A percentile compares a stretch with the other conserved stretches of the same genome.
Evolutionary conservation across 805 yeast genomes (phyloP).

Genomic region (Lipomyces lipofer): DNA sequence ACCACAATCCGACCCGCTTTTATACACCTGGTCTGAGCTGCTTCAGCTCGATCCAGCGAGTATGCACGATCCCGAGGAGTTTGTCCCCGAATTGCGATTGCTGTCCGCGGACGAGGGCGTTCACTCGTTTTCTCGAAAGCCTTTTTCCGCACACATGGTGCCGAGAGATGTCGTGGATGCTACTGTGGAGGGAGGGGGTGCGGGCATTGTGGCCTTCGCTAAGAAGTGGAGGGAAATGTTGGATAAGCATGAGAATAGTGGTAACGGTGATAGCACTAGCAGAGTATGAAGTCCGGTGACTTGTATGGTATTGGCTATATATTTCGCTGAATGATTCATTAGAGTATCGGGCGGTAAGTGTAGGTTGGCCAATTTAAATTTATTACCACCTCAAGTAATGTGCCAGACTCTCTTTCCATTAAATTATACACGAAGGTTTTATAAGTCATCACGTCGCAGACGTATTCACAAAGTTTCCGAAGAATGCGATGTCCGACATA

Average conservation of each 20-base stretch:
- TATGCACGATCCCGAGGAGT: slow-evolving; percentile 40
- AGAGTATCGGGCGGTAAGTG: too few species aligned
- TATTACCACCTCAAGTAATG: too few species aligned
- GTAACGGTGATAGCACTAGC: too few species aligned
- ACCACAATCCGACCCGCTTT: slow-evolving; percentile 65
- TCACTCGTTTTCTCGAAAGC: slow-evolving; percentile 75
- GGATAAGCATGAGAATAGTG: slow-evolving; percentile 1
- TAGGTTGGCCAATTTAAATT: too few species aligned
- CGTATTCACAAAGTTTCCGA: too few species aligned
- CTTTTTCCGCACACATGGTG: slow-evolving; percentile 86
- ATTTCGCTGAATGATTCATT: too few species aligned
- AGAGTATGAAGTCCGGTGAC: too few species aligned
- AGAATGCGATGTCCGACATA: too few species aligned
- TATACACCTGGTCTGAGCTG: slow-evolving; percentile 86
- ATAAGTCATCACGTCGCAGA: too few species aligned
- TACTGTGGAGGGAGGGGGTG: slow-evolving; percentile 53
- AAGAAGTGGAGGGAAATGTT: slow-evolving; percentile 55
- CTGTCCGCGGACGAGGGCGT: slow-evolving; percentile 63
- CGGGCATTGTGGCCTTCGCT: slow-evolving; percentile 68
- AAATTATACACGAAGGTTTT: too few species aligned
- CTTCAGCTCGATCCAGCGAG: slow-evolving; percentile 36
- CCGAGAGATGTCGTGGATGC: slow-evolving; percentile 92
- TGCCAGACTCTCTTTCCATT: too few species aligned
- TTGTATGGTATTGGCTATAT: too few species aligned
- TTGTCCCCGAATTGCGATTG: slow-evolving; percentile 51